Conservation (phyloP, 2,329 filamentous ascomycete species). For the Orbilia javanica region DNA sequence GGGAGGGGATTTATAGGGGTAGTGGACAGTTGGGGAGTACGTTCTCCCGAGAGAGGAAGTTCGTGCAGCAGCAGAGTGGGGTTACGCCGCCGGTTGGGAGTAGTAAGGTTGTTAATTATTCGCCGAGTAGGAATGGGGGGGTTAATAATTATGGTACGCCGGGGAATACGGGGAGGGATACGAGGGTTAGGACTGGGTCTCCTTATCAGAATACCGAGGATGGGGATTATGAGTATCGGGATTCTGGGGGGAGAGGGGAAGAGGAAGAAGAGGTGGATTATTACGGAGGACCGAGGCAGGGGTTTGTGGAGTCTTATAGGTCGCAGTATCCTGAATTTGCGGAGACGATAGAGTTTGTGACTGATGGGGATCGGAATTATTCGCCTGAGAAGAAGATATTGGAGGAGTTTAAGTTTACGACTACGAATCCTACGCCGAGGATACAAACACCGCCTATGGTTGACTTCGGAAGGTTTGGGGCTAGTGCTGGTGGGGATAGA, state of each 20-base stretch:
- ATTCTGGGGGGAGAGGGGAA: too few relatives aligned
- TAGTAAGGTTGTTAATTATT: conserved; percentile 13
- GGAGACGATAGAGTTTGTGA: conserved; percentile 24
- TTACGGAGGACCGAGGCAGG: too few relatives aligned
- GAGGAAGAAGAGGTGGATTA: conserved; percentile 10
- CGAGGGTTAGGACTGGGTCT: not conserved
- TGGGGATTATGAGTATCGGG: not conserved
- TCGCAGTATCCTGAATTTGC: conserved; percentile 23
- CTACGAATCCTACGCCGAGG: conserved; percentile 10
- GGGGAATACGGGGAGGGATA: not conserved
- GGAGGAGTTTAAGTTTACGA: conserved; percentile 20
- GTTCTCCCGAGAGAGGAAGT: not conserved
- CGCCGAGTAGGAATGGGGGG: not conserved
- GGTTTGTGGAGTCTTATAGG: conserved; percentile 19
- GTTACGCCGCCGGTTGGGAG: conserved; percentile 3
- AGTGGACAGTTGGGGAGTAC: conserved; percentile 20
- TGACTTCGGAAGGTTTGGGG: not conserved
- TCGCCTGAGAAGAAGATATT: conserved; percentile 14
- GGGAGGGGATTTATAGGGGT: conserved; percentile 29
- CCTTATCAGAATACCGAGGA: not conserved
- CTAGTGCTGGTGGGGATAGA: not conserved
- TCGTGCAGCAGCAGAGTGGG: not conserved
- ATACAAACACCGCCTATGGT: conserved; percentile 5
- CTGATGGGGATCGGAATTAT: conserved; percentile 12
- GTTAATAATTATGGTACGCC: not conserved